A percentile compares a stretch with the other conserved stretches of the same genome.
These are phyloP conservation scores for Chrysanthemum seticuspe DNA, from an alignment of 129 eudicot genomes.

Conservation along the genomic window DNA sequence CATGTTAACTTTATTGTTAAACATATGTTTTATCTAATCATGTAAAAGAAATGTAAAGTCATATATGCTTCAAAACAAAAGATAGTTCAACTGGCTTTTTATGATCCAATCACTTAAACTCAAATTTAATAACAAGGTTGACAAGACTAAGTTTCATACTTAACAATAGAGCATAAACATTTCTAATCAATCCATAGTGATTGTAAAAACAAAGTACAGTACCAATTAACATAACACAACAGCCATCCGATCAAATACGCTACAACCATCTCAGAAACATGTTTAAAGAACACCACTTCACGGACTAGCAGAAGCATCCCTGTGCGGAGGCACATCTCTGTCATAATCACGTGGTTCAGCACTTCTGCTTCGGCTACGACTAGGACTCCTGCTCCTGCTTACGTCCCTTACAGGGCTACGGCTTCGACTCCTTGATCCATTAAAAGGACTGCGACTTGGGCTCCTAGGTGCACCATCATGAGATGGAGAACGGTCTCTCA, in stretches of 20 bases:
- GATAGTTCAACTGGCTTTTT: too few relatives aligned
- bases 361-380: conserved; percentile 64
- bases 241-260: conserved; percentile 1
- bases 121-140: too few relatives aligned
- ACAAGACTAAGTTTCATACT: not conserved
- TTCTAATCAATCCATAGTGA: too few relatives aligned
- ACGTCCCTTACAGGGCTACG: conserved; percentile 31
- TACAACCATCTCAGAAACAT: conserved; percentile 5
- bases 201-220: not conserved
- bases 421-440: conserved; percentile 40
- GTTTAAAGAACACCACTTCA: conserved; percentile 9
- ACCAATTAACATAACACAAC: not conserved
- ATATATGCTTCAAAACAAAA: too few relatives aligned
- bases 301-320: conserved; percentile 50
- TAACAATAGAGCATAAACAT: not conserved
- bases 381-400: conserved; percentile 27
- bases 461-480: conserved; percentile 35
- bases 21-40: too few relatives aligned
- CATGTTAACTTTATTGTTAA: too few relatives aligned
- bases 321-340: conserved; percentile 39
- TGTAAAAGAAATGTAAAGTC: too few relatives aligned
- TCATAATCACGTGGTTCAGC: conserved; percentile 35
- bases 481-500: conserved; percentile 38
- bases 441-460: conserved; percentile 32
- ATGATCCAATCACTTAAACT: too few relatives aligned